A percentile compares a stretch with the other conserved stretches of the same genome.
Conservation (phyloP, 805 yeast species). For the Saturnispora kantuleensis region DNA sequence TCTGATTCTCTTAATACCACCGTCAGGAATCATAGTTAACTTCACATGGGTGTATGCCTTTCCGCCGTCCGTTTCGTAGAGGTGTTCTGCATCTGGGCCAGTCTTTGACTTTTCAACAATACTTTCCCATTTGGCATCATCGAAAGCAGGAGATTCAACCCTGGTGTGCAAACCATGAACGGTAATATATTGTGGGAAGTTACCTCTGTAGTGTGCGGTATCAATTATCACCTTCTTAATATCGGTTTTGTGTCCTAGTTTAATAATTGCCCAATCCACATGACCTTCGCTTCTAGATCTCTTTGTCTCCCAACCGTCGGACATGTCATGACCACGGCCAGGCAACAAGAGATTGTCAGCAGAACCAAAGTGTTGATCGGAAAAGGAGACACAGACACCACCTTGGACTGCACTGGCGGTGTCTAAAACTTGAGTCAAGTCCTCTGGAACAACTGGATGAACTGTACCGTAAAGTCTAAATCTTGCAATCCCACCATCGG, state of each 20-base stretch:
- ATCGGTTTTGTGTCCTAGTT: constrained; percentile 58
- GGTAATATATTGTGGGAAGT: constrained; percentile 75
- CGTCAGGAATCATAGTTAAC: constrained; percentile 86
- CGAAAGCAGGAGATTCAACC: constrained; percentile 30
- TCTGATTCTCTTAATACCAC: constrained; percentile 88
- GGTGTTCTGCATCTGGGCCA: constrained; percentile 77
- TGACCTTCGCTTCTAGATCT: constrained; percentile 80
- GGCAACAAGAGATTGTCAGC: constrained; percentile 85
- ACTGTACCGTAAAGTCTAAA: constrained; percentile 84
- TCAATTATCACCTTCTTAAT: constrained; percentile 62
- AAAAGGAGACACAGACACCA: constrained; percentile 72
- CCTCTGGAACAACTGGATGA: constrained; percentile 53
- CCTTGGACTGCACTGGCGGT: constrained; percentile 79
- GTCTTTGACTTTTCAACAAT: constrained; percentile 65
- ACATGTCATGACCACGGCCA: constrained; percentile 93
- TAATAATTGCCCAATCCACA: constrained; percentile 83
- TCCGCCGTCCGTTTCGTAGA: constrained; percentile 29
- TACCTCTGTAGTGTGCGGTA: constrained; percentile 91
- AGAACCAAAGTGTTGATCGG: constrained; percentile 92
- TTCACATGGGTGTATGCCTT: constrained; percentile 56
- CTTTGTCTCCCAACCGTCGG: constrained; percentile 97
- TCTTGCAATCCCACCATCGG: constrained; percentile 97
- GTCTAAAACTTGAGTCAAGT: constrained; percentile 42
- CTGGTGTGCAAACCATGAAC: constrained; percentile 47
- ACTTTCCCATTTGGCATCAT: constrained; percentile 45